A percentile compares a stretch with the other conserved stretches of the same genome.
These are phyloP conservation scores for Venturia carpophila DNA, from an alignment of 2,329 filamentous ascomycete species.

Conservation along the genomic window DNA sequence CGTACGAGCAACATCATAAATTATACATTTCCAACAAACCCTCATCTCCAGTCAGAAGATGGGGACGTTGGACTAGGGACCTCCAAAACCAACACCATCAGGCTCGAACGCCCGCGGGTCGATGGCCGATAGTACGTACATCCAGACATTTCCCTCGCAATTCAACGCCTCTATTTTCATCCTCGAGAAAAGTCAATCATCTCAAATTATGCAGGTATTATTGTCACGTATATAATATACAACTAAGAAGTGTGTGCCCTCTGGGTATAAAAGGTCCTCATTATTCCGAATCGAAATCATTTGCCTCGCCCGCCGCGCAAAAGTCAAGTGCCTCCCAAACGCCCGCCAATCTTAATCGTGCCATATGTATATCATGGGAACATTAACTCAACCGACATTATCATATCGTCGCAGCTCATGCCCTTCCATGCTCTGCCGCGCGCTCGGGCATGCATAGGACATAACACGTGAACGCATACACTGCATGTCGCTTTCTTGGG, in stretches of 20 bases:
- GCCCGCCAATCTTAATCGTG: not conserved
- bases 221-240: not conserved
- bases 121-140: too few species aligned
- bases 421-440: not conserved
- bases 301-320: not conserved
- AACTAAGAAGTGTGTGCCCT: not conserved
- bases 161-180: not conserved
- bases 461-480: slow-evolving; percentile 1
- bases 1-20: too few species aligned
- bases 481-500: not conserved
- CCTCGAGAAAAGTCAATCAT: not conserved
- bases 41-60: too few species aligned
- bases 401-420: not conserved
- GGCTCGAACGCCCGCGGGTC: too few species aligned
- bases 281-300: not conserved
- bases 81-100: too few species aligned
- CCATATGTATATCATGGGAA: not conserved
- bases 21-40: too few species aligned
- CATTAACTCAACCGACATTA: slow-evolving; percentile 1
- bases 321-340: not conserved
- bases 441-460: not conserved
- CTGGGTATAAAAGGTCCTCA: not conserved
- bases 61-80: too few species aligned
- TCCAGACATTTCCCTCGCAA: not conserved
- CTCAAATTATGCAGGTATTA: not conserved